phyloP scores from a whole-genome alignment of 2,329 filamentous ascomycete genomes.

The Geosmithia flava region DNA sequence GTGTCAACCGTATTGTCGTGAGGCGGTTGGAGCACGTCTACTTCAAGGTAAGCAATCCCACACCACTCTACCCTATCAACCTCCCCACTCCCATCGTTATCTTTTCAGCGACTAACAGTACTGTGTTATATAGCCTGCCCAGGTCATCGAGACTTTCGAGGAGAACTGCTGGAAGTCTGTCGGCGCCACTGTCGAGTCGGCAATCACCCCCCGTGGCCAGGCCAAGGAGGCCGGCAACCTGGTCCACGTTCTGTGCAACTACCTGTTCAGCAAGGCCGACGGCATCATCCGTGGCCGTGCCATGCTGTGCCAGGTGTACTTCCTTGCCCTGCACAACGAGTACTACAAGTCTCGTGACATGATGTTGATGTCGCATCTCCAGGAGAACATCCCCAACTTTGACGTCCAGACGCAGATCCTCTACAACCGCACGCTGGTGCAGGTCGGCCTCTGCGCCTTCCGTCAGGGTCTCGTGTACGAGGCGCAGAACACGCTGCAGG shows the following conservation, averaged over 20 bases:
- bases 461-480: conserved; percentile 94
- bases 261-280: conserved; percentile 88
- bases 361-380: conserved; percentile 99
- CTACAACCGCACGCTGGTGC: conserved; percentile 95
- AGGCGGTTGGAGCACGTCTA: conserved; percentile 93
- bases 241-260: conserved; percentile 81
- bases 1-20: conserved; percentile 85
- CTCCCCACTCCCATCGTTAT: neutral
- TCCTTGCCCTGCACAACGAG: conserved; percentile 90
- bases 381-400: conserved; percentile 93
- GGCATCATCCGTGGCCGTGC: conserved; percentile 92
- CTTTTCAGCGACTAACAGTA: conserved; percentile 4
- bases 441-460: conserved; percentile 97
- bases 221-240: conserved; percentile 60
- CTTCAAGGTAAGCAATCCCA: conserved; percentile 61
- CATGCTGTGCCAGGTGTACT: conserved; percentile 98
- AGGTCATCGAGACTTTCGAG: conserved; percentile 88
- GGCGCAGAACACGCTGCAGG: conserved; percentile 92
- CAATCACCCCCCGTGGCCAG: conserved; percentile 63
- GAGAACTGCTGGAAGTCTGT: conserved; percentile 85
- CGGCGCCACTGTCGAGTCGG: conserved; percentile 57
- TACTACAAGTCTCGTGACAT: conserved; percentile 98
- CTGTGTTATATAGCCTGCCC: conserved; percentile 49
- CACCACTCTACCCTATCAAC: neutral
- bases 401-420: conserved; percentile 96